Evolutionary conservation across 2,329 filamentous ascomycete genomes (phyloP).

Genomic region (Cordyceps cateniannulata): DNA sequence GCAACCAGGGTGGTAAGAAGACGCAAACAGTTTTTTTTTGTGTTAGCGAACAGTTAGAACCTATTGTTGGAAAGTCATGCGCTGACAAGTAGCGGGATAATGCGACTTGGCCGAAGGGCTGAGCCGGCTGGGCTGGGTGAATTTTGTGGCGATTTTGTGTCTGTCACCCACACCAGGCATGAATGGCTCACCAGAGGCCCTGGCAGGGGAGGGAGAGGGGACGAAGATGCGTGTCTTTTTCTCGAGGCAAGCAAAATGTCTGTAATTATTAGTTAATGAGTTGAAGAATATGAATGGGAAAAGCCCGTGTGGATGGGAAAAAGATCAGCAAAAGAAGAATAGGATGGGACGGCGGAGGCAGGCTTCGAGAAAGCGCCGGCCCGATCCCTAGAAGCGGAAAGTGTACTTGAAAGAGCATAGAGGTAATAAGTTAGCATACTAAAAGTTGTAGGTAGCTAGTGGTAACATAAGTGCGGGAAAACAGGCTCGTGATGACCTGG

Average conservation of each 20-base stretch:
- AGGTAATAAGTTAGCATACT: too few species aligned
- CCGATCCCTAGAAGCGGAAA: conserved; percentile 4
- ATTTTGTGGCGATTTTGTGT: neutral
- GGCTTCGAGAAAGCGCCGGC: neutral
- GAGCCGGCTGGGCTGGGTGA: too few species aligned
- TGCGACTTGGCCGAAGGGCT: too few species aligned
- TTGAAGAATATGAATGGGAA: neutral
- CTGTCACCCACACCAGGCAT: neutral
- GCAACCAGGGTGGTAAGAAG: neutral
- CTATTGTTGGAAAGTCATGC: neutral
- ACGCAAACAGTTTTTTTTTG: neutral
- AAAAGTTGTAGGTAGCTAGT: neutral
- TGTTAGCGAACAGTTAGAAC: neutral
- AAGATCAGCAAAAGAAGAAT: neutral
- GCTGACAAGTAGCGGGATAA: too few species aligned
- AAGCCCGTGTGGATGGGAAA: neutral
- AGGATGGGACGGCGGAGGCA: neutral
- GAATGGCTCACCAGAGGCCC: neutral
- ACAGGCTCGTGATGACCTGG: conserved; percentile 7
- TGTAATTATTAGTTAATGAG: too few species aligned
- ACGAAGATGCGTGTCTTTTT: neutral
- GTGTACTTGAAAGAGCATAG: neutral
- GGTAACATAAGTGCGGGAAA: neutral
- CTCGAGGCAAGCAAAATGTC: neutral
- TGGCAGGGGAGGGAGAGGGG: neutral